Evolutionary conservation across 306 rosid genomes (phyloP), one percentile per base, ranked within the genome.

Genomic region (Dalbergia cultrata): DNA sequence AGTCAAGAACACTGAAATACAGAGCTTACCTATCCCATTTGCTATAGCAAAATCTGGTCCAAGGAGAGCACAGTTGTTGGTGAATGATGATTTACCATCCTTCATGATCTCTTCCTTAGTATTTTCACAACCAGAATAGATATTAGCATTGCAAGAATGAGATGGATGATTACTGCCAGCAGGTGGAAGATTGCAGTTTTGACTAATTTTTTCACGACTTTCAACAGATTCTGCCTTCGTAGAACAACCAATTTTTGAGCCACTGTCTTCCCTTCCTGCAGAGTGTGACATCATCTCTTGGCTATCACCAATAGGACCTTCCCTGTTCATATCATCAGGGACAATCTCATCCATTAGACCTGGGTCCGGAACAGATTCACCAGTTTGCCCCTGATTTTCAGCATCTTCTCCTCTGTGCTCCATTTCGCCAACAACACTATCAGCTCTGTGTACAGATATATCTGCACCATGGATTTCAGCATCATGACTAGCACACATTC

Each of bases 401-500:
- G 90, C 91, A 82, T 95, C 99, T 84, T 95, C 99, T 73, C 82
- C 82, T 85, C 98, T 88, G 52, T 90, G 98, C 75, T 93, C 99
- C 76, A 95, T 85, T 75, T 96, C 99, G 13, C 99, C 98, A 81
- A 96, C 97, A 39, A 96, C 99, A 80, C 99, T 96, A 78, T 85
- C 87, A 54, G 97, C 88, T 91, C 97, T 90, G 86, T 93, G 99
- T 72, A 90, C 98, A 74, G 97, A 92, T 82, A 87, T 84, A 83
- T 93, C 98, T 64, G 97, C 92, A 58, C 99, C 99, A 9, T 88
- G 99, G 72, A 96, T 93, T 85, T 96, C 99, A 85, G 98, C 99
- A 86, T 93, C 99, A 81, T 96, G 97, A 85, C 99, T 96, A 71
- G 98, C 98, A 84, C 99, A 96, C 94, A 96, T 96, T 73, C 99